These are phyloP conservation scores for Extremus antarcticus DNA, from an alignment of 495 filamentous ascomycete species.

Conservation along the genomic window DNA sequence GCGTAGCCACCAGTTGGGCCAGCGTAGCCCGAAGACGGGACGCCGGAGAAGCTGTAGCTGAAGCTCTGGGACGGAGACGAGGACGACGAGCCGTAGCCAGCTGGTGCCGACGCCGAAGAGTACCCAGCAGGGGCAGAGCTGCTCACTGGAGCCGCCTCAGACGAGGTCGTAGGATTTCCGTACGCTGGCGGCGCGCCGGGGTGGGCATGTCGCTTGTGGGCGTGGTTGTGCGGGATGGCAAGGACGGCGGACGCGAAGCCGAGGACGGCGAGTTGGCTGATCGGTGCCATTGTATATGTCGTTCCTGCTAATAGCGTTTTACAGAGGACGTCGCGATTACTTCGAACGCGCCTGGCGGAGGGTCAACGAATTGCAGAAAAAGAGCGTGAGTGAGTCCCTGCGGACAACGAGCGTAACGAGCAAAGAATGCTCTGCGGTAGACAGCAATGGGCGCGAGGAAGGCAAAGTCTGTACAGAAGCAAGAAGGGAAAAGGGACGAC, in stretches of 20 bases:
- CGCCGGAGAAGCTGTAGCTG: neutral
- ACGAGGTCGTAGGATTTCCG: neutral
- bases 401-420: slow-evolving; percentile 29
- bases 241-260: slow-evolving; percentile 14
- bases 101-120: neutral
- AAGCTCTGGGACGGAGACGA: neutral
- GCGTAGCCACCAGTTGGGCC: neutral
- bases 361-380: too few species aligned
- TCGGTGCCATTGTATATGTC: slow-evolving; percentile 13
- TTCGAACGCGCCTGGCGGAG: slow-evolving; percentile 20
- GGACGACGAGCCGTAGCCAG: neutral
- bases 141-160: neutral
- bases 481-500: slow-evolving; percentile 9
- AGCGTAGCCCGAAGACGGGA: neutral
- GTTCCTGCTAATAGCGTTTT: neutral
- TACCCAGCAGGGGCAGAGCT: neutral
- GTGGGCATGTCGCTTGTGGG: slow-evolving; percentile 10
- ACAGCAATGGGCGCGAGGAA: slow-evolving; percentile 15
- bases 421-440: slow-evolving; percentile 25
- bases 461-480: slow-evolving; percentile 8
- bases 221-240: slow-evolving; percentile 11
- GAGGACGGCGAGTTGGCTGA: slow-evolving; percentile 13
- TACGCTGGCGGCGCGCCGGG: neutral
- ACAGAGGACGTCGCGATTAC: too few species aligned
- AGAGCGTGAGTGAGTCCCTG: slow-evolving; percentile 20